Evolutionary conservation across 2,329 filamentous ascomycete species (phyloP).

Genomic region (Periglandula ipomoeae): DNA sequence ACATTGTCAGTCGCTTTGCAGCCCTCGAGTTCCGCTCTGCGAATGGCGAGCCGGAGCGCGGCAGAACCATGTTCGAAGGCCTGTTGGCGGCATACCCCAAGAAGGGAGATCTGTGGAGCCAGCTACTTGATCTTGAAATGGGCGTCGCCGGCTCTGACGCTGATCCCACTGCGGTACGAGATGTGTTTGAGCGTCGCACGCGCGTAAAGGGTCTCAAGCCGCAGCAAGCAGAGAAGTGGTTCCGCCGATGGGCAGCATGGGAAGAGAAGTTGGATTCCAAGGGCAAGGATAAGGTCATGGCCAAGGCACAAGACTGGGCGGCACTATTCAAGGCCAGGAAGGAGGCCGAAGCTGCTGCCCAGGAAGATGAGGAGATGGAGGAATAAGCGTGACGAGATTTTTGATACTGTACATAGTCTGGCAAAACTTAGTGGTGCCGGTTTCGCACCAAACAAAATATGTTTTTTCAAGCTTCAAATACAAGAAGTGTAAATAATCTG

Average conservation of each 20-base stretch:
- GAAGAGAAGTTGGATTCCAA: slow-evolving; percentile 65
- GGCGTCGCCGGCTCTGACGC: slow-evolving; percentile 46
- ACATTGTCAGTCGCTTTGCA: slow-evolving; percentile 78
- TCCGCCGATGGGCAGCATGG: slow-evolving; percentile 85
- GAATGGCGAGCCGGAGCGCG: slow-evolving; percentile 78
- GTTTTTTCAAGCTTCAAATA: not conserved
- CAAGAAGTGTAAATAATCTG: too few relatives aligned
- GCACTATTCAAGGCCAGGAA: slow-evolving; percentile 39
- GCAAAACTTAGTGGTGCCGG: not conserved
- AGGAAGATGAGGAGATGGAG: slow-evolving; percentile 23
- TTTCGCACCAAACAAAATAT: not conserved
- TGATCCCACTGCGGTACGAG: slow-evolving; percentile 49
- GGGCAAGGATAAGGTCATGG: slow-evolving; percentile 61
- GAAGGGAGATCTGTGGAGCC: slow-evolving; percentile 86
- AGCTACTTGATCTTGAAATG: slow-evolving; percentile 79
- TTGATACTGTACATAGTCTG: not conserved
- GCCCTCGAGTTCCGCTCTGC: slow-evolving; percentile 82
- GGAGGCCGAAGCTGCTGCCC: slow-evolving; percentile 26
- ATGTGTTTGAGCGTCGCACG: slow-evolving; percentile 73
- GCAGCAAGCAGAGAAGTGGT: slow-evolving; percentile 76
- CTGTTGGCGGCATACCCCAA: slow-evolving; percentile 79
- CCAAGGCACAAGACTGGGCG: slow-evolving; percentile 62
- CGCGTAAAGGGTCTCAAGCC: slow-evolving; percentile 65
- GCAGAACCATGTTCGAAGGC: slow-evolving; percentile 88
- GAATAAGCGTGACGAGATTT: slow-evolving; percentile 1